Evolutionary conservation across 2,329 filamentous ascomycete genomes (phyloP).

Genomic region (Neocatenulostroma microsporum): DNA sequence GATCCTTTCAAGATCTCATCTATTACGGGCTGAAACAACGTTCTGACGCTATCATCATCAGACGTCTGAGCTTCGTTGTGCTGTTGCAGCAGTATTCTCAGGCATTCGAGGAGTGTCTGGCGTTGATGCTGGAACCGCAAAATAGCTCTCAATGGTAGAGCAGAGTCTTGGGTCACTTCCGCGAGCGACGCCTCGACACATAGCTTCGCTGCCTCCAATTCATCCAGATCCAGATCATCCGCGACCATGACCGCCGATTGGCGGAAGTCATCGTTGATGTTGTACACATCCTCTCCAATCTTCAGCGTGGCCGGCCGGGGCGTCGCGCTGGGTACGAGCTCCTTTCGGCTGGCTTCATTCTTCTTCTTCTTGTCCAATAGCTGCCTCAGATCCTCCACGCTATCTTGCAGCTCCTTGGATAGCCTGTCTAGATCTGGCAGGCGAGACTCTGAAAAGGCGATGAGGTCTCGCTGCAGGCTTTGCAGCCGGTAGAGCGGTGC

Average conservation of each 20-base stretch:
- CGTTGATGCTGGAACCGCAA: slow-evolving; percentile 84
- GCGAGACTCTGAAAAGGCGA: slow-evolving; percentile 64
- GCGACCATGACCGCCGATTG: slow-evolving; percentile 73
- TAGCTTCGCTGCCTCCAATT: slow-evolving; percentile 70
- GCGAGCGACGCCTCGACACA: slow-evolving; percentile 62
- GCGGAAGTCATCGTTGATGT: slow-evolving; percentile 79
- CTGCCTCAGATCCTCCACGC: slow-evolving; percentile 59
- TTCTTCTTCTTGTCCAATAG: slow-evolving; percentile 68
- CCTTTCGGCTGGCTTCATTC: slow-evolving; percentile 65
- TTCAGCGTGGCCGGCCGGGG: slow-evolving; percentile 56
- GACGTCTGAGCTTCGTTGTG: slow-evolving; percentile 31
- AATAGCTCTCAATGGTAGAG: slow-evolving; percentile 68
- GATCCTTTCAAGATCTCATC: slow-evolving; percentile 50
- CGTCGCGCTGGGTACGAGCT: slow-evolving; percentile 53
- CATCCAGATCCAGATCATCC: slow-evolving; percentile 84
- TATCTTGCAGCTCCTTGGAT: slow-evolving; percentile 56
- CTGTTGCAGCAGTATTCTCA: slow-evolving; percentile 67
- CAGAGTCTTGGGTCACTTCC: slow-evolving; percentile 47
- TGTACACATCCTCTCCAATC: slow-evolving; percentile 64
- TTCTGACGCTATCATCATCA: background rate
- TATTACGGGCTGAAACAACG: slow-evolving; percentile 28
- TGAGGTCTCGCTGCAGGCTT: slow-evolving; percentile 77
- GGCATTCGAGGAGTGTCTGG: slow-evolving; percentile 71
- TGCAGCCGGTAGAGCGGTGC: slow-evolving; percentile 69
- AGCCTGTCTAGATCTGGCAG: slow-evolving; percentile 63